Conservation (phyloP, 768 basidiomycete species). For the Podaxis sp. region DNA sequence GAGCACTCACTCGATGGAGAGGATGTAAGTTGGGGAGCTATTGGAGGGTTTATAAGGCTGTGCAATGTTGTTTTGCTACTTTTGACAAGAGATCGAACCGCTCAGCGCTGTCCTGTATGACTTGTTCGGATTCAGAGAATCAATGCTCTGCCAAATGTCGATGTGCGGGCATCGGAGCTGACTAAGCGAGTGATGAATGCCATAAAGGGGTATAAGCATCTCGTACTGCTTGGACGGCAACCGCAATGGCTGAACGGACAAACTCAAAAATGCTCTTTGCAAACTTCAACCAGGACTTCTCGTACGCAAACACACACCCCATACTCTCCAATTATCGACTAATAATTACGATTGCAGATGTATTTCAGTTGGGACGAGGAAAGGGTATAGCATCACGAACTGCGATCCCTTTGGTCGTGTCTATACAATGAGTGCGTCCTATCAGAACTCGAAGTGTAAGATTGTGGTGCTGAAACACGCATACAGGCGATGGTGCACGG, state of each 20-base stretch:
- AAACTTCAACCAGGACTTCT: slow-evolving; percentile 98
- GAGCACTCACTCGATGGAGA: too few species aligned
- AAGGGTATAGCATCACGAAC: slow-evolving; percentile 96
- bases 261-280: slow-evolving; percentile 70
- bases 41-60: too few species aligned
- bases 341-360: slow-evolving; percentile 47
- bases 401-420: slow-evolving; percentile 98
- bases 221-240: background rate
- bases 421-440: slow-evolving; percentile 82
- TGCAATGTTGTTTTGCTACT: too few species aligned
- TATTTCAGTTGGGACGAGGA: slow-evolving; percentile 91
- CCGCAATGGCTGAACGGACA: slow-evolving; percentile 38
- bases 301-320: slow-evolving; percentile 46
- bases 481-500: slow-evolving; percentile 83
- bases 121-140: too few species aligned
- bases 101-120: too few species aligned
- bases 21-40: too few species aligned
- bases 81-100: too few species aligned
- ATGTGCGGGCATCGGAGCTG: background rate
- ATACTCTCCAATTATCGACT: background rate
- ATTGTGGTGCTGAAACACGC: background rate
- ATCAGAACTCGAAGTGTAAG: background rate
- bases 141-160: too few species aligned
- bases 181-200: background rate
- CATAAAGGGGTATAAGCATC: background rate